phyloP scores from a whole-genome alignment of 2,329 filamentous ascomycete genomes.

The Hymenoscyphus repandus region DNA sequence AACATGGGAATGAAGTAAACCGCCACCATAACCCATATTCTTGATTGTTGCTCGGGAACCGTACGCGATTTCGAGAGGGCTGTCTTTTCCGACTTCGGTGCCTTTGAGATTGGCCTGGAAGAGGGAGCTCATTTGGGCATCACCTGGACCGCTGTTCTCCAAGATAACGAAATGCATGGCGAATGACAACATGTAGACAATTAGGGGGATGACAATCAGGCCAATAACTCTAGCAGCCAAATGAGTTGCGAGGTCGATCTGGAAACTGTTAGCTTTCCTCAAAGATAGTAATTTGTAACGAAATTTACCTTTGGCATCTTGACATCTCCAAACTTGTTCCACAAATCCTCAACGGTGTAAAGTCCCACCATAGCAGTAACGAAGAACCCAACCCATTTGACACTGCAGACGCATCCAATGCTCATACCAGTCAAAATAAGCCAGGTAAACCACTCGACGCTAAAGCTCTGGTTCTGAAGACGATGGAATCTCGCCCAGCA shows the following conservation, averaged over 20 bases:
- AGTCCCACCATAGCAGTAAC: slow-evolving; percentile 90
- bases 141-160: slow-evolving; percentile 88
- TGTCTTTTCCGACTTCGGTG: slow-evolving; percentile 90
- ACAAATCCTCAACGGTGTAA: slow-evolving; percentile 94
- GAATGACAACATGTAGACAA: slow-evolving; percentile 95
- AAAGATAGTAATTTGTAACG: neutral
- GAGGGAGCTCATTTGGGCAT: slow-evolving; percentile 99
- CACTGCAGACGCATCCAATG: slow-evolving; percentile 96
- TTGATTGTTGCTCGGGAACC: slow-evolving; percentile 91
- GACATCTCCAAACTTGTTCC: slow-evolving; percentile 94
- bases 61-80: slow-evolving; percentile 83
- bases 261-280: slow-evolving; percentile 19
- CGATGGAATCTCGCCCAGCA: slow-evolving; percentile 98
- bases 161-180: slow-evolving; percentile 91
- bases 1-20: slow-evolving; percentile 91
- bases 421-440: slow-evolving; percentile 88
- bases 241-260: slow-evolving; percentile 68
- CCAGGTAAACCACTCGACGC: slow-evolving; percentile 91
- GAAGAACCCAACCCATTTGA: slow-evolving; percentile 97
- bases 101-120: slow-evolving; percentile 96
- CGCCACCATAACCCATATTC: slow-evolving; percentile 99
- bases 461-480: slow-evolving; percentile 79
- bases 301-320: slow-evolving; percentile 75
- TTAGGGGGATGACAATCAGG: slow-evolving; percentile 79
- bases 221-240: slow-evolving; percentile 75